Conservation (phyloP, 306 rosid genomes). For the Cucurbita argyrosperma region DNA sequence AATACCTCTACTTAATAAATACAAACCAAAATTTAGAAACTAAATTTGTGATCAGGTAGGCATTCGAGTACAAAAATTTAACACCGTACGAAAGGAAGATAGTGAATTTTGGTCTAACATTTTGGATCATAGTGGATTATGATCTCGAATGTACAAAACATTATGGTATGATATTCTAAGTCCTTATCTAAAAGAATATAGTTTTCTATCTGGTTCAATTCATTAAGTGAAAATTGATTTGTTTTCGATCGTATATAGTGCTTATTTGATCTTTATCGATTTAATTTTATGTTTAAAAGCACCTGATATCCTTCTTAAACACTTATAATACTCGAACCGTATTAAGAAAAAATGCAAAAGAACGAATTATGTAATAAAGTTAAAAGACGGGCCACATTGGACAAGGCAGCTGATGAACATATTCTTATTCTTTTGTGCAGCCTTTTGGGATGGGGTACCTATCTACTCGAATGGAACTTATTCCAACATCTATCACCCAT, state of each 20-base stretch:
- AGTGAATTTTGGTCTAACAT: background rate
- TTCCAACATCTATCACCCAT: background rate
- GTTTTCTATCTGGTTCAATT: background rate
- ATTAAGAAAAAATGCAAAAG: background rate
- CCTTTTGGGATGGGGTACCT: background rate
- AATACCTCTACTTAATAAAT: too few relatives aligned
- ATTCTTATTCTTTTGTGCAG: background rate
- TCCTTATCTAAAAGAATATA: background rate
- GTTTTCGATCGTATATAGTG: background rate
- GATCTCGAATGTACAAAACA: background rate
- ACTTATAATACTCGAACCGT: background rate
- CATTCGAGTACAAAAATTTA: background rate
- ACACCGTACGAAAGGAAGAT: background rate
- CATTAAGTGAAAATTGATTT: background rate
- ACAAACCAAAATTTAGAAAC: too few relatives aligned
- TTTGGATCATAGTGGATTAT: background rate
- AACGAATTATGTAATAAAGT: background rate
- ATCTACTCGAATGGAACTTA: conserved; percentile 1
- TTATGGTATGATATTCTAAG: background rate
- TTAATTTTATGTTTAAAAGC: background rate
- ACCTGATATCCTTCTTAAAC: background rate
- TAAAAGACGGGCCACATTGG: background rate
- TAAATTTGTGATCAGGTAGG: too few relatives aligned
- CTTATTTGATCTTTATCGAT: background rate
- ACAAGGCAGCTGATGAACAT: background rate